Evolutionary conservation across 2,329 filamentous ascomycete species (phyloP).

Genomic region (Hortaea sp.): DNA sequence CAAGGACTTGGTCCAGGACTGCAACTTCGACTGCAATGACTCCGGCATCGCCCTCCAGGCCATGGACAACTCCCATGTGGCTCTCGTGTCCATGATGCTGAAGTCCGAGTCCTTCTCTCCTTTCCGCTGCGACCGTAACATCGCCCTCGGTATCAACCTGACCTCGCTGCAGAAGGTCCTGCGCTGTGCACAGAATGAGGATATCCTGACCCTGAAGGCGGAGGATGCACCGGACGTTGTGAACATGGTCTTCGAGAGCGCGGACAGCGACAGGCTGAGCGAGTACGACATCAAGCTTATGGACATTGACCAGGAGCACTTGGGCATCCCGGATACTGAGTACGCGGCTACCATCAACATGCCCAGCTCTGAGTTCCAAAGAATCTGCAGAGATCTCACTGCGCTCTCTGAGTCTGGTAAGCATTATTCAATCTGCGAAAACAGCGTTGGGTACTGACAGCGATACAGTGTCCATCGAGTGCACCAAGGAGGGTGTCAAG

Average conservation of each 20-base stretch:
- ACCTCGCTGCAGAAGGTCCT: constrained; percentile 95
- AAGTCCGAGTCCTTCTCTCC: constrained; percentile 90
- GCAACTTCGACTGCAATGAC: constrained; percentile 99
- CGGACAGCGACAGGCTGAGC: constrained; percentile 78
- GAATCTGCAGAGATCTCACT: constrained; percentile 86
- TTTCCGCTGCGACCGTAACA: constrained; percentile 97
- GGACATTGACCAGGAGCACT: constrained; percentile 99
- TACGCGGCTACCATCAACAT: constrained; percentile 86
- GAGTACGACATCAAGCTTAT: constrained; percentile 99
- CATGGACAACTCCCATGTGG: constrained; percentile 99
- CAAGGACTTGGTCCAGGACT: constrained; percentile 98
- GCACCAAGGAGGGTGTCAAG: constrained; percentile 93
- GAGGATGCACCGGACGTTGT: constrained; percentile 93
- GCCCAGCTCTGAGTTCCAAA: constrained; percentile 82
- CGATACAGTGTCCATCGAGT: constrained; percentile 79
- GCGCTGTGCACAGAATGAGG: constrained; percentile 85
- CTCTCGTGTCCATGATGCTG: constrained; percentile 97
- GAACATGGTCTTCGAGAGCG: constrained; percentile 91
- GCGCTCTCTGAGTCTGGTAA: constrained; percentile 91
- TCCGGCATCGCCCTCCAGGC: constrained; percentile 94
- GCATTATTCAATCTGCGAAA: constrained; percentile 21
- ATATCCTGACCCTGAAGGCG: constrained; percentile 92
- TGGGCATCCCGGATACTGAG: constrained; percentile 98
- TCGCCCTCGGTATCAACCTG: constrained; percentile 94
- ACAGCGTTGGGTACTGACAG: not conserved